Conservation (phyloP, 2,329 filamentous ascomycete species). For the Fusarium pilosicola region DNA sequence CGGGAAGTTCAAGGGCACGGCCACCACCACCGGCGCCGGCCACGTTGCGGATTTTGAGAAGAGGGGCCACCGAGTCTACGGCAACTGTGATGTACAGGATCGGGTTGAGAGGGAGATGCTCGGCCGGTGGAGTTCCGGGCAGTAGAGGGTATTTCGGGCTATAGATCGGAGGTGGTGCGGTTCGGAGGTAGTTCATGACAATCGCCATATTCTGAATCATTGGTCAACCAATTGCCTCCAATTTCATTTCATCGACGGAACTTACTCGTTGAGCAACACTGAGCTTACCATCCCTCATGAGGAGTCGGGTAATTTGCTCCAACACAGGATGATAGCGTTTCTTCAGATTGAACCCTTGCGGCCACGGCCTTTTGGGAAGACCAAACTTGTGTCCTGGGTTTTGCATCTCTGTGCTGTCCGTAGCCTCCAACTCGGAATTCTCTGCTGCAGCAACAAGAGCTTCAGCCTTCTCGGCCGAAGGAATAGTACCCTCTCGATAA, state of each 20-base stretch:
- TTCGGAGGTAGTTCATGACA: conserved; percentile 86
- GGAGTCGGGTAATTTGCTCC: conserved; percentile 85
- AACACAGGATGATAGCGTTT: conserved; percentile 87
- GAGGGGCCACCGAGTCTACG: conserved; percentile 90
- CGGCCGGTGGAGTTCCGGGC: conserved; percentile 78
- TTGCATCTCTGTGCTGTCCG: conserved; percentile 36
- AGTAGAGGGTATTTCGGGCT: conserved; percentile 77
- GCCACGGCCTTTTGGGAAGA: conserved; percentile 73
- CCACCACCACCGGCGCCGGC: conserved; percentile 88
- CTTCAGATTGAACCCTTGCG: conserved; percentile 72
- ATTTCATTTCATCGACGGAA: conserved; percentile 10
- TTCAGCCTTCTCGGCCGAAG: conserved; percentile 48
- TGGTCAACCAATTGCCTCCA: conserved; percentile 16
- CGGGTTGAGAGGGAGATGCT: conserved; percentile 87
- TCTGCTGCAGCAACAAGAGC: conserved; percentile 41
- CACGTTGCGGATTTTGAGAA: conserved; percentile 81
- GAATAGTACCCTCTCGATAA: conserved; percentile 55
- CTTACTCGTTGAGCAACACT: conserved; percentile 87
- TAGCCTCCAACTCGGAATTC: conserved; percentile 27
- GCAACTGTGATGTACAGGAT: conserved; percentile 89
- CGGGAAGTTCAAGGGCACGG: conserved; percentile 81
- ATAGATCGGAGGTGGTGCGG: conserved; percentile 79
- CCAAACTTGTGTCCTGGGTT: conserved; percentile 79
- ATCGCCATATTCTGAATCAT: conserved; percentile 78
- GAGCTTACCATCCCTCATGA: conserved; percentile 94